Conservation (phyloP, 345 rosid species). For the Cardamine resedifolia region DNA sequence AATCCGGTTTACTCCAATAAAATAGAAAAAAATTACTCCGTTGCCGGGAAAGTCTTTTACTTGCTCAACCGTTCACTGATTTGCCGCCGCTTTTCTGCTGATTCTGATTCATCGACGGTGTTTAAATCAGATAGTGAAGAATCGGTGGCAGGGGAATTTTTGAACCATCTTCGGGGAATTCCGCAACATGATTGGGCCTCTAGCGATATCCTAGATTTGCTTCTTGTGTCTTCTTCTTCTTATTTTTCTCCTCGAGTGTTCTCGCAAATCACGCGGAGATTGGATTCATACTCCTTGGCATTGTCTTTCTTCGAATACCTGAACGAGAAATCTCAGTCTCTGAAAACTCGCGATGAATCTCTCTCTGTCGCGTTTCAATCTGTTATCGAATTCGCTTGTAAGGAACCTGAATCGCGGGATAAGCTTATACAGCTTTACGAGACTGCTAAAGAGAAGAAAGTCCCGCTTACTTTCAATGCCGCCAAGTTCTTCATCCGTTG, state of each 20-base stretch:
- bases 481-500: conserved; percentile 45
- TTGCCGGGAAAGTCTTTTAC: conserved; percentile 2
- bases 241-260: conserved; percentile 38
- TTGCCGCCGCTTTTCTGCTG: conserved; percentile 35
- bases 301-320: conserved; percentile 54
- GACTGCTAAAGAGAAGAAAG: conserved; percentile 43
- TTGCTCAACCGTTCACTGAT: neutral
- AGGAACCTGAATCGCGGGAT: conserved; percentile 33
- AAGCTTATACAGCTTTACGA: conserved; percentile 44
- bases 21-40: neutral
- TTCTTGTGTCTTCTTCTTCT: conserved; percentile 42
- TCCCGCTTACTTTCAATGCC: conserved; percentile 47
- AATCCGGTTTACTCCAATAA: neutral
- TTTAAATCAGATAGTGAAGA: conserved; percentile 18
- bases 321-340: conserved; percentile 33
- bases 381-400: conserved; percentile 47
- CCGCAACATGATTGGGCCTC: conserved; percentile 53
- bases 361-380: conserved; percentile 55
- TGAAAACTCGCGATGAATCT: conserved; percentile 13
- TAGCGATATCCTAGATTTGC: conserved; percentile 38
- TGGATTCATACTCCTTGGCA: conserved; percentile 47
- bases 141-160: conserved; percentile 38
- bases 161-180: conserved; percentile 43
- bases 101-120: neutral
- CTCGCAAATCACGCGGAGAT: conserved; percentile 46